These are phyloP conservation scores for Mollisiaceae sp. DNA, from an alignment of 2,329 filamentous ascomycete genomes.

Conservation along the genomic window DNA sequence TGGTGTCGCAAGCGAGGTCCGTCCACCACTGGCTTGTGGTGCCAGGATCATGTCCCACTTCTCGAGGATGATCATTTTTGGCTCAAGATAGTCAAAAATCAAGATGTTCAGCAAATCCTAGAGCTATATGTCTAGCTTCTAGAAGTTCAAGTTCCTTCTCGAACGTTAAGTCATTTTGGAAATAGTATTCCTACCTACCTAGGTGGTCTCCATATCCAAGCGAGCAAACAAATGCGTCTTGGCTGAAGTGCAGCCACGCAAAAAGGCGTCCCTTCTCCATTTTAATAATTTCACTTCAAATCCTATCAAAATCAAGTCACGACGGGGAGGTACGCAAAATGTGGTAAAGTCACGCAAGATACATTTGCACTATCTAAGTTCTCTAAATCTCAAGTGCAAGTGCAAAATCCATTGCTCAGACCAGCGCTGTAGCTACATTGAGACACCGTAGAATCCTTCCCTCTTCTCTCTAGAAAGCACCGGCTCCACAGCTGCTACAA, in stretches of 20 bases:
- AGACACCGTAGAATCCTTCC: background rate
- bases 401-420: background rate
- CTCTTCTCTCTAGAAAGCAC: background rate
- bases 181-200: no score
- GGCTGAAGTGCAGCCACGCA: background rate
- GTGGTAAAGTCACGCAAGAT: background rate
- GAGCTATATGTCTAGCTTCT: no score
- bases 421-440: no score
- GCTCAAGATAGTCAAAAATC: no score
- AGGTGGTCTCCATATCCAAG: background rate
- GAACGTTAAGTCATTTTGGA: no score
- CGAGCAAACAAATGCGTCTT: background rate
- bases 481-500: background rate
- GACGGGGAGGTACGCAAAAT: background rate
- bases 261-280: background rate
- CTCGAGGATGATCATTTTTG: no score
- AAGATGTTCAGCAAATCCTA: no score
- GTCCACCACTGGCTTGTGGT: background rate
- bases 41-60: background rate
- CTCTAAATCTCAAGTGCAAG: background rate
- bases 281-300: background rate
- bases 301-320: background rate
- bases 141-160: no score
- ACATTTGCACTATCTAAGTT: background rate
- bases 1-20: background rate